Conservation (phyloP, 2,329 filamentous ascomycete genomes). For the Aspergillus brunneoviolaceus region DNA sequence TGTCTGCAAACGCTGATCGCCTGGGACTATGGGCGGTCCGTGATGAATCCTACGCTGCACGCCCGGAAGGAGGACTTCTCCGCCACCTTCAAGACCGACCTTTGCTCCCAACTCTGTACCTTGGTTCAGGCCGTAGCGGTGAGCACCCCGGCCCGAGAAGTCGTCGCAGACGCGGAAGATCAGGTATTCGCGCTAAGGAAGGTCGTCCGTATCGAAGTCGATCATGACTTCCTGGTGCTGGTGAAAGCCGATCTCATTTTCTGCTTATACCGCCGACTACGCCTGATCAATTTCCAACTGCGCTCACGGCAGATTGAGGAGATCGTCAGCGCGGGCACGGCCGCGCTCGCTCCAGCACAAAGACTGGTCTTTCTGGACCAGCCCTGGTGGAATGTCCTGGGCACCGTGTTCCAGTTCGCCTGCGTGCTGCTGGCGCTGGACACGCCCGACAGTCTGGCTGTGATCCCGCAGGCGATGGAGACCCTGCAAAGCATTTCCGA, state of each 20-base stretch:
- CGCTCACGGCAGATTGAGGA: constrained; percentile 22
- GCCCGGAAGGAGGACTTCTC: constrained; percentile 18
- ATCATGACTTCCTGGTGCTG: constrained; percentile 34
- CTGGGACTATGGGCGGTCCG: constrained; percentile 36
- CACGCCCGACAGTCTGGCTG: constrained; percentile 36
- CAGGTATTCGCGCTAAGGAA: constrained; percentile 16
- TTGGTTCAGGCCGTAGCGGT: background rate
- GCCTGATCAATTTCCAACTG: constrained; percentile 33
- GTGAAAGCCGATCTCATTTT: constrained; percentile 31
- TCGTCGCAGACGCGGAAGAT: background rate
- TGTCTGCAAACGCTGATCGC: constrained; percentile 31
- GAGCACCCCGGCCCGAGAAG: background rate
- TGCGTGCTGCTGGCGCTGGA: constrained; percentile 45
- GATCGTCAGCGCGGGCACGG: background rate
- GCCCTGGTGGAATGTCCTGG: constrained; percentile 48
- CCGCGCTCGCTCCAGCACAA: constrained; percentile 38
- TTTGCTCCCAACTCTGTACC: background rate
- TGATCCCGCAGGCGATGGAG: constrained; percentile 38
- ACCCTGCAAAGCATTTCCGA: constrained; percentile 21
- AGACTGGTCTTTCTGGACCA: constrained; percentile 33
- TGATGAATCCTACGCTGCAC: constrained; percentile 23
- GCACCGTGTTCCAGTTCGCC: constrained; percentile 44
- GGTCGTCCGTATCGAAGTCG: constrained; percentile 13
- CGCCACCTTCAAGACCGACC: constrained; percentile 8
- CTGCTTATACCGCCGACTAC: constrained; percentile 42